A percentile compares a stretch with the other conserved stretches of the same genome.
phyloP scores from a whole-genome alignment of 305 asterid species.

The Fraxinus nigra region DNA sequence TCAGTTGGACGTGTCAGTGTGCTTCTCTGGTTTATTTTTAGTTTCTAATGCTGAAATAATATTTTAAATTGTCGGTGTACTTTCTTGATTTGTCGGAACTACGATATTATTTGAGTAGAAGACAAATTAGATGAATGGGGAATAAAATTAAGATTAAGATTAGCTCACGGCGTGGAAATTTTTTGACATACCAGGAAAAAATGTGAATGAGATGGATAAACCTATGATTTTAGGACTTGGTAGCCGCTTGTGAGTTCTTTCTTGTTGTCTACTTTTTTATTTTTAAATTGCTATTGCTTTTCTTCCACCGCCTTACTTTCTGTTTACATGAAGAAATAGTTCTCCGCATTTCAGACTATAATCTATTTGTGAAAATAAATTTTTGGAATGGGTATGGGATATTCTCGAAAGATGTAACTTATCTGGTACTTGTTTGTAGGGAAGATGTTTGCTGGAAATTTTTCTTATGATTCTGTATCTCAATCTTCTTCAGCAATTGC shows the following conservation, averaged over 20 bases:
- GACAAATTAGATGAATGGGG: background rate
- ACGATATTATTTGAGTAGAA: background rate
- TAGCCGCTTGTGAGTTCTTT: background rate
- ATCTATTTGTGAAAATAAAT: background rate
- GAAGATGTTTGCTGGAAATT: constrained; percentile 56
- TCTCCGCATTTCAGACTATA: background rate
- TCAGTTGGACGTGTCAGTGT: background rate
- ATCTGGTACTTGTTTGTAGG: constrained; percentile 53
- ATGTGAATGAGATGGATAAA: background rate
- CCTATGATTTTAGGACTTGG: background rate
- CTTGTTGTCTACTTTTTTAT: background rate
- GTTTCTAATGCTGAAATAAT: constrained; percentile 10
- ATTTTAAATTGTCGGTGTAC: background rate
- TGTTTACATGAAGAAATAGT: background rate
- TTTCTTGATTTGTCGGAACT: background rate
- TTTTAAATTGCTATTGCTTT: background rate
- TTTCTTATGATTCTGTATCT: constrained; percentile 44
- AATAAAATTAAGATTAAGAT: background rate
- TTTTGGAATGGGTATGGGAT: background rate
- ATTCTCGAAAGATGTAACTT: constrained; percentile 15
- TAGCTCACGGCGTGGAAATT: background rate
- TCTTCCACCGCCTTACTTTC: constrained; percentile 8
- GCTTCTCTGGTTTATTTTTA: constrained; percentile 12
- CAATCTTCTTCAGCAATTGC: constrained; percentile 56
- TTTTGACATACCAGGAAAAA: background rate